Base-by-base conservation (phyloP, 257 asterid genomes). In the Paulownia fortunei region DNA sequence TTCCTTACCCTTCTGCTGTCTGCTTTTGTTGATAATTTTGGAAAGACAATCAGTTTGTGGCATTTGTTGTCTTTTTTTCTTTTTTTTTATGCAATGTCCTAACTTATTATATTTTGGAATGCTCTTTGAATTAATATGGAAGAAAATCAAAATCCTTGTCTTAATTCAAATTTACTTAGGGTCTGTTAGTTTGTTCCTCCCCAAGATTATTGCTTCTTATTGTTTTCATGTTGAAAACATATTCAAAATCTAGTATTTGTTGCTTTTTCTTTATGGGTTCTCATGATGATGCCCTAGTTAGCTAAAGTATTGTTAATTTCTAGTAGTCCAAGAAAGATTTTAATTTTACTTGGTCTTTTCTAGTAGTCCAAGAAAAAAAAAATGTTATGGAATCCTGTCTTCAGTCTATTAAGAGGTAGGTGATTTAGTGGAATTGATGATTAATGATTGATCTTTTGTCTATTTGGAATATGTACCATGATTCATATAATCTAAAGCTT, bases 1-100 rank as follows among this genome's bases (percentile, higher is more conserved):
- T 18, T 18, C 72, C 47, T 77, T 34, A n/a, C 13, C 70, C 51
- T 26, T 80, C 78, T 56, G 68, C 56, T 24, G 16, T 59, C 3
- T 24, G 60, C 24, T 12, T 77, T 59, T 60, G 51, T 15, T 64
- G 36, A 26, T 26, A 21, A 68, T 75, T 55, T 30, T 27, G 11
- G 26, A n/a, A 26, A 21, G 2, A 56, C n/a, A 26, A 63, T 51
- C 71, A 63, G 82, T 81, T 39, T 5, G 69, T 27, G 9, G 69
- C 21, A 30, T 16, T 27, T 55, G 1, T 56, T 2, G 23, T 21
- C 16, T 73, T 41, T 10, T 34, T 49, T 30, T 19, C 8, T 72
- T 23, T 62, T 5, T 0, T 56, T 13, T 64, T 49, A 4, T 37
- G 23, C 49, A 72, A 59, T n/a, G 42, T 4, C 41, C 30, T 12